phyloP scores from a whole-genome alignment of 352 stramenopile genomes.

The Phytophthora pseudosyringae region DNA sequence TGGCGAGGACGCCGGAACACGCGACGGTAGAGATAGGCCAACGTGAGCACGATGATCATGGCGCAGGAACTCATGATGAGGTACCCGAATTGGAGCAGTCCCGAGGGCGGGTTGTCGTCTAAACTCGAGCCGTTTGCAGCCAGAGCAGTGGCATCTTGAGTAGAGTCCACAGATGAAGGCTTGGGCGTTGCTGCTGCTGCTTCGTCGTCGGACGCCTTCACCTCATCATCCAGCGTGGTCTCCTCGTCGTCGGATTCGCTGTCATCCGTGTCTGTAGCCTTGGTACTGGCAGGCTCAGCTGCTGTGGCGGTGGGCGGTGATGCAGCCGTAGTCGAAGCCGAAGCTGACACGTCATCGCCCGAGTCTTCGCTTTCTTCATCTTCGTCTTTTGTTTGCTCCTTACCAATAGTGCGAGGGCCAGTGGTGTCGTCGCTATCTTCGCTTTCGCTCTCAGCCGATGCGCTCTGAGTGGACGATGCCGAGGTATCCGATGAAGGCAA shows the following conservation, averaged over 20 bases:
- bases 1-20: constrained; percentile 65
- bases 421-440: constrained; percentile 27
- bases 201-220: constrained; percentile 24
- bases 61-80: constrained; percentile 67
- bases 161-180: constrained; percentile 8
- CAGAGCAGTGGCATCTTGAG: constrained; percentile 24
- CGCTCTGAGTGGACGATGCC: constrained; percentile 6
- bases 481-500: constrained; percentile 12
- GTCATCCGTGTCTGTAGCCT: constrained; percentile 6
- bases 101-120: constrained; percentile 37
- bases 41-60: constrained; percentile 62
- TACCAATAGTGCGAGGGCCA: constrained; percentile 4
- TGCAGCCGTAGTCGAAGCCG: background rate
- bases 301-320: constrained; percentile 4
- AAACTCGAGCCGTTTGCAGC: constrained; percentile 31
- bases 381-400: constrained; percentile 20
- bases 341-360: constrained; percentile 10
- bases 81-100: constrained; percentile 64
- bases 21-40: constrained; percentile 74
- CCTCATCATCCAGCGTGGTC: constrained; percentile 36
- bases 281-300: constrained; percentile 9
- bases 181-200: background rate
- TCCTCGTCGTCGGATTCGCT: constrained; percentile 21
- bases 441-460: constrained; percentile 16
- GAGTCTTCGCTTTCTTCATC: constrained; percentile 30